These are phyloP conservation scores for Penstemon newberryi DNA, from an alignment of 257 asterid genomes.

Conservation along the genomic window DNA sequence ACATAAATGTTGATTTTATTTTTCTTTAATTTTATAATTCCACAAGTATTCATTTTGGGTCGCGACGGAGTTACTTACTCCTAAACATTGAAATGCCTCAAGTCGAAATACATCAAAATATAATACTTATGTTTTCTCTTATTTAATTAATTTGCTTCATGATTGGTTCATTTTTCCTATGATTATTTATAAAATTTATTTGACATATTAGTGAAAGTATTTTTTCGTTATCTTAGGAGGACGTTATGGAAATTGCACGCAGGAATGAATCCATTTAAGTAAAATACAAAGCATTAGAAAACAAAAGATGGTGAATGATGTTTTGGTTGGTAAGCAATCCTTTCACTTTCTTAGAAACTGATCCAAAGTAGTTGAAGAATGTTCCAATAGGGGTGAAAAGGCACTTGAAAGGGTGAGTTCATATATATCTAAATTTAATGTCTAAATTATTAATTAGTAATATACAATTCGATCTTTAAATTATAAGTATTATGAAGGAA, in stretches of 20 bases:
- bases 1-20: no score
- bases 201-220: no score
- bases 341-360: slow-evolving; percentile 17
- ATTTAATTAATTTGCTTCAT: no score
- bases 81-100: no score
- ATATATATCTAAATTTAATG: background rate
- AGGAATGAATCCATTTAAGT: background rate
- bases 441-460: background rate
- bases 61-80: no score
- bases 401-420: slow-evolving; percentile 13
- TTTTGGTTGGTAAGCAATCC: slow-evolving; percentile 41
- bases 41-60: no score
- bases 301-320: slow-evolving; percentile 17
- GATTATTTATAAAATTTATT: no score
- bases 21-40: no score
- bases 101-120: no score
- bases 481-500: background rate
- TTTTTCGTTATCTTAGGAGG: background rate
- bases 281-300: slow-evolving; percentile 21
- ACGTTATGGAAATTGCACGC: slow-evolving; percentile 29
- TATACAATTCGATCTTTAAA: background rate
- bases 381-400: slow-evolving; percentile 24
- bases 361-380: slow-evolving; percentile 36
- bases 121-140: no score
- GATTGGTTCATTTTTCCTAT: no score